Base-by-base conservation (phyloP, 148 eudicot genomes). In the Fagopyrum esculentum region DNA sequence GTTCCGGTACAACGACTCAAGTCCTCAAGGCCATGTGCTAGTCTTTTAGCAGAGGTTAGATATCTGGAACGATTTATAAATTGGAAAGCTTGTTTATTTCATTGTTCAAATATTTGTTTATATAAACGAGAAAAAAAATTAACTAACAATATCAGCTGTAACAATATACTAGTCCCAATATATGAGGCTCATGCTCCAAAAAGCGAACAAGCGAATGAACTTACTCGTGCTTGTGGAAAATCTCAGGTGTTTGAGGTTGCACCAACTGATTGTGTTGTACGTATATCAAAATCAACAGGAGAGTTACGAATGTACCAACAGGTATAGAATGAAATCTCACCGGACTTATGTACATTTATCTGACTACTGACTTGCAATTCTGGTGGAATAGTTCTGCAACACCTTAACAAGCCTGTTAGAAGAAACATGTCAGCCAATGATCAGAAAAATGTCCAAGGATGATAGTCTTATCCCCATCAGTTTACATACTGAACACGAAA, bases 301-400 rank as follows among this genome's bases (percentile, higher is more conserved):
- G 71, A 75, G 77, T 57, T 46, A 51, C 6, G 77, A 75, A 63
- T 75, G 17, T 75, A 45, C 10, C 54, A 61, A 82, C 44, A 22
- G 66, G 35, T 17, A 45, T 43, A 35, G 40, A 35, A 35, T 35
- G 40, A 35, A 35, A 35, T 2, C 3, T 35, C 40, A 35, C 40
- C 3, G 9, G 52, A 49, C 12, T 17, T 60, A 16, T 6, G 29
- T 26, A 5, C 66, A 60, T 1, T 15, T 11, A 64, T 46, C 47
- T 40, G 64, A 63, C 16, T 63, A 63, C 69, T 63, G 44, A 63
- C 26, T 63, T 63, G 69, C 69, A 63, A 30, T 29, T 63, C 1
- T 1, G 29, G n/a, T 82, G 73, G 73, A 75, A 64, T 85, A 87
- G 90, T 87, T 87, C 80, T 87, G 90, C 80, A 64, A 54, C 57